Percentiles rank a stretch among this genome's conserved stretches.
Conservation (phyloP, 2,329 filamentous ascomycete genomes). For the Balansia obtecta region DNA sequence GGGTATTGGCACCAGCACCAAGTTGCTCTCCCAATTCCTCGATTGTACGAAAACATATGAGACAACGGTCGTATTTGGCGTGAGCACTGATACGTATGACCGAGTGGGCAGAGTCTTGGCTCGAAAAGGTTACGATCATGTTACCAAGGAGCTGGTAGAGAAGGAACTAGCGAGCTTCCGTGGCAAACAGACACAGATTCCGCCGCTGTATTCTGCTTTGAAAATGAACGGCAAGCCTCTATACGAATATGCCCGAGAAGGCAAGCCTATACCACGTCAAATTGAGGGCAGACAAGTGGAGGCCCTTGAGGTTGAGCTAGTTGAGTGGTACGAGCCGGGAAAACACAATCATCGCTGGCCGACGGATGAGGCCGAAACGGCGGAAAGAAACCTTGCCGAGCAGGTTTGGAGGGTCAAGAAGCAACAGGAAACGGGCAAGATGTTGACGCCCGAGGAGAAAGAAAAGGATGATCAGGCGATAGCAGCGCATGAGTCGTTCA, state of each 20-base stretch:
- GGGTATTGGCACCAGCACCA: slow-evolving; percentile 80
- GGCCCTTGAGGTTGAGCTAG: slow-evolving; percentile 62
- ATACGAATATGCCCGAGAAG: slow-evolving; percentile 91
- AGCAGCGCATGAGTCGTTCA: slow-evolving; percentile 43
- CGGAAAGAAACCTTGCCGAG: slow-evolving; percentile 66
- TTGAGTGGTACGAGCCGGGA: slow-evolving; percentile 78
- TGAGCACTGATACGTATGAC: slow-evolving; percentile 88
- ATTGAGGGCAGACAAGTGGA: slow-evolving; percentile 72
- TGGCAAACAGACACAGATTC: slow-evolving; percentile 78
- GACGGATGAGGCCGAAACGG: slow-evolving; percentile 59
- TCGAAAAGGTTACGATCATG: slow-evolving; percentile 62
- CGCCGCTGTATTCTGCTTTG: slow-evolving; percentile 84
- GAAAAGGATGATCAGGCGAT: slow-evolving; percentile 41
- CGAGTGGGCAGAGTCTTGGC: slow-evolving; percentile 70
- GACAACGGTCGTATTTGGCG: slow-evolving; percentile 77
- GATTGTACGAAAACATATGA: slow-evolving; percentile 91
- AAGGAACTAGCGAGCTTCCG: slow-evolving; percentile 62
- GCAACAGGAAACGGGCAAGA: slow-evolving; percentile 36
- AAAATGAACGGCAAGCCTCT: slow-evolving; percentile 89
- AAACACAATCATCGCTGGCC: slow-evolving; percentile 73
- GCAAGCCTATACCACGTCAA: slow-evolving; percentile 72
- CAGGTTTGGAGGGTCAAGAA: slow-evolving; percentile 54
- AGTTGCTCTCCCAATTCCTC: slow-evolving; percentile 65
- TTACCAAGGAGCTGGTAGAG: slow-evolving; percentile 70
- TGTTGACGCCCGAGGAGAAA: slow-evolving; percentile 40